Conservation (phyloP, 1,284 basidiomycete genomes). For the Pseudozyma flocculosa region DNA sequence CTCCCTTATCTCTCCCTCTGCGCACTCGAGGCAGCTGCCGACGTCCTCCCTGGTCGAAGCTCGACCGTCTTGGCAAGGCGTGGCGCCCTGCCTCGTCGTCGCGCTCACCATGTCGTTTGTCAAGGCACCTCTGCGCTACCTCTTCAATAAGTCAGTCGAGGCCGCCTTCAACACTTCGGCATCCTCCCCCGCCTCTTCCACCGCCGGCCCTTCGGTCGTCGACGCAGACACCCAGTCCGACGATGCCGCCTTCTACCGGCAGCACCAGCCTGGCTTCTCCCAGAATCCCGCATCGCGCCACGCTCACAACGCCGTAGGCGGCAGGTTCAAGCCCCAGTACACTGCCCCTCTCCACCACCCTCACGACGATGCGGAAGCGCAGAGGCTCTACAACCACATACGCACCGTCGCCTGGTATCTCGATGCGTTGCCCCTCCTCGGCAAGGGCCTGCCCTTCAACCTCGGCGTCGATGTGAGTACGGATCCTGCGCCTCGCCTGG, state of each 20-base stretch:
- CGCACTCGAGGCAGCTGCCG: too few species aligned
- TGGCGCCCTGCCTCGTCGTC: too few species aligned
- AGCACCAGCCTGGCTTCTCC: too few species aligned
- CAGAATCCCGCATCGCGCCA: neutral
- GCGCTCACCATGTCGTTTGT: neutral
- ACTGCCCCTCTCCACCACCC: neutral
- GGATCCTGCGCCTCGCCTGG: too few species aligned
- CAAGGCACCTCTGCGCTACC: neutral
- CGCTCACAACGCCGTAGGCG: neutral
- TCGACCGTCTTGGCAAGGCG: too few species aligned
- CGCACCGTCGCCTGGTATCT: conserved; percentile 46
- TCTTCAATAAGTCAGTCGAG: conserved; percentile 2
- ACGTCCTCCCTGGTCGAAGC: too few species aligned
- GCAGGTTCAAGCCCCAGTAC: conserved; percentile 2
- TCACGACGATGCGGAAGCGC: conserved; percentile 38
- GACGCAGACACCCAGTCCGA: conserved; percentile 1
- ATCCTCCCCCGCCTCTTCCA: neutral
- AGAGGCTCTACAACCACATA: conserved; percentile 55
- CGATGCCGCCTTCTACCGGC: conserved; percentile 1
- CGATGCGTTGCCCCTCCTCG: conserved; percentile 34
- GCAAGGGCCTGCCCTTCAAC: conserved; percentile 32
- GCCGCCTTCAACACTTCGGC: neutral
- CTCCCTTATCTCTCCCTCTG: too few species aligned
- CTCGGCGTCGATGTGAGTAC: conserved; percentile 27
- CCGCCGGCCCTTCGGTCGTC: neutral